Percentiles rank a stretch among this genome's conserved stretches.
Evolutionary conservation across 2,329 filamentous ascomycete genomes (phyloP).

Genomic region (Hypocrella siamensis): DNA sequence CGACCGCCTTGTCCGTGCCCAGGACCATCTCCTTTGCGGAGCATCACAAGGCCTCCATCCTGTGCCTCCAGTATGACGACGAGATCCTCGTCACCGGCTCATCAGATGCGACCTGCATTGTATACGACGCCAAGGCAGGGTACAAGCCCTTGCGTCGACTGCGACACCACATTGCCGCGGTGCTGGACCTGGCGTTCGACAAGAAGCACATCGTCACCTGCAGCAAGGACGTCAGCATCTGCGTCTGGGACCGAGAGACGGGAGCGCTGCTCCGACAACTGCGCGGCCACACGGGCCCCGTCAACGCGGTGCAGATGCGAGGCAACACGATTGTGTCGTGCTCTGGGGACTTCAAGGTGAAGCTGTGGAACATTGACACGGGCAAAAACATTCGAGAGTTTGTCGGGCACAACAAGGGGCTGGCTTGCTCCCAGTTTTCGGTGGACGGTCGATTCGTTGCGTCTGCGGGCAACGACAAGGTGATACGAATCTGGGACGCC

Average conservation of each 20-base stretch:
- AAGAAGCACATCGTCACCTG: conserved; percentile 88
- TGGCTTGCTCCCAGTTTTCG: conserved; percentile 91
- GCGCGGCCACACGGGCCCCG: conserved; percentile 73
- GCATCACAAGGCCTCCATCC: conserved; percentile 81
- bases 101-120: conserved; percentile 79
- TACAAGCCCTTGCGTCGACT: conserved; percentile 72
- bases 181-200: conserved; percentile 89
- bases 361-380: conserved; percentile 87
- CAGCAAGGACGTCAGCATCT: conserved; percentile 89
- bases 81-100: conserved; percentile 89
- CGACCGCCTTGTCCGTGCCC: conserved; percentile 31
- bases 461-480: conserved; percentile 86
- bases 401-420: conserved; percentile 73
- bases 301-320: conserved; percentile 91
- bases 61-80: conserved; percentile 90
- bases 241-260: conserved; percentile 80
- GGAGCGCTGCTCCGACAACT: conserved; percentile 64
- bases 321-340: conserved; percentile 88
- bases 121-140: conserved; percentile 69
- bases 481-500: conserved; percentile 92
- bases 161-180: conserved; percentile 65
- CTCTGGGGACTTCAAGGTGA: conserved; percentile 82
- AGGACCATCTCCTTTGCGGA: conserved; percentile 38
- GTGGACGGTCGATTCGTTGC: conserved; percentile 90
- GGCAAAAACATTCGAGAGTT: conserved; percentile 86